Percentiles rank a stretch among this genome's conserved stretches.
Conservation (phyloP, 129 eudicot species). For the Flaveria brownii region DNA sequence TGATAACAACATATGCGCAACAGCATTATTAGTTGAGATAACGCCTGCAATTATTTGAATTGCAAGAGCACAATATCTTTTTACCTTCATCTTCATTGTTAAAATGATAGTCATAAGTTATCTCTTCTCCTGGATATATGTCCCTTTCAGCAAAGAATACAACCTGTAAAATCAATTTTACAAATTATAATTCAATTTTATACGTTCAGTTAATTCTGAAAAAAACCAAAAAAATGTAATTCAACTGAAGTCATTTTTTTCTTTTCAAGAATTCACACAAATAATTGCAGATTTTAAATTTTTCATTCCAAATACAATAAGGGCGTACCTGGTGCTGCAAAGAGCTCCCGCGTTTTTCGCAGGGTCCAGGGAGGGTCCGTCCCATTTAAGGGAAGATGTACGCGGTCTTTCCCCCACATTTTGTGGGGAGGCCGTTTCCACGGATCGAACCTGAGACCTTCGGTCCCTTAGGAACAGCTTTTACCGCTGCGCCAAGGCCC, state of each 20-base stretch:
- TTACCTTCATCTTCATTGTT: conserved; percentile 83
- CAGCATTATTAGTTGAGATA: conserved; percentile 48
- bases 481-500: too few species aligned
- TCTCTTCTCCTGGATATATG: conserved; percentile 87
- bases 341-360: too few species aligned
- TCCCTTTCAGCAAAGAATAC: conserved; percentile 81
- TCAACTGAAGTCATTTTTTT: neutral
- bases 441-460: too few species aligned
- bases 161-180: conserved; percentile 43
- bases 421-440: too few species aligned
- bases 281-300: neutral
- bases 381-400: too few species aligned
- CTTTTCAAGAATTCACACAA: neutral
- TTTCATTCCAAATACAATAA: neutral
- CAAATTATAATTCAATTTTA: neutral
- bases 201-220: neutral
- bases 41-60: conserved; percentile 66
- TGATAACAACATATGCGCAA: neutral
- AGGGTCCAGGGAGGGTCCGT: too few species aligned
- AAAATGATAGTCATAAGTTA: conserved; percentile 83
- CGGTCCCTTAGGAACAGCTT: too few species aligned
- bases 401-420: too few species aligned
- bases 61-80: conserved; percentile 73
- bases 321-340: too few species aligned
- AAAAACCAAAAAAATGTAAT: neutral